Base-by-base conservation (phyloP, 129 eudicot genomes). In the Lactuca sativa region DNA sequence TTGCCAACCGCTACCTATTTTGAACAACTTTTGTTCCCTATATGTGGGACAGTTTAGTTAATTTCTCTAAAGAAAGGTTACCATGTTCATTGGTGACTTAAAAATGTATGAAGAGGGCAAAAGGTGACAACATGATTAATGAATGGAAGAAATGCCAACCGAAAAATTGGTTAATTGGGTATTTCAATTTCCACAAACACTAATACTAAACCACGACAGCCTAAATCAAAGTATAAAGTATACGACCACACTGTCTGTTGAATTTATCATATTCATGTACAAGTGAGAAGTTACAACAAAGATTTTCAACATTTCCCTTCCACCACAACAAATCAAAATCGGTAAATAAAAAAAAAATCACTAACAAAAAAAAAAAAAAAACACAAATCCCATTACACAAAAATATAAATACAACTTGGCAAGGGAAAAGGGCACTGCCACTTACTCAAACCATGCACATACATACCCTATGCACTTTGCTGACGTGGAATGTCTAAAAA, bases 91-190 rank as follows among this genome's bases (percentile, higher is more conserved):
- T 67, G 37, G 69, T 68, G 63, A 52, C 71, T 41, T 62, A n/a
- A 30, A 43, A 18, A 13, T 43, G 56, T 41, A 25, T 25, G 30
- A 25, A 25, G 30, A 30, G 53, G 58, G 49, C 30, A 67, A 41
- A 75, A 66, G 69, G 76, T 59, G 55, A 51, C 1, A 53, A 53
- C 30, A 25, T 25, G 30, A 25, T 18, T 18, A 53, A 48, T 30
- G 38, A 69, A 69, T 70, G 66, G 63, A 75, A 68, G 69, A 75
- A 75, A 51, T 48, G 74, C 75, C 75, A 62, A 76, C 75, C 81
- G 70, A 69, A 84, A 84, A 84, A 78, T 18, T 74, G 82, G 86
- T 73, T 74, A 84, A 77, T 57, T 61, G 75, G 72, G 80, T 85
- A 81, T 84, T 78, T 25, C 30, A 25, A 25, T 25, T 63, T 77